A percentile compares a stretch with the other conserved stretches of the same genome.
These are phyloP conservation scores for Mallotus japonicus DNA, from an alignment of 441 rosid genomes.

Conservation along the genomic window DNA sequence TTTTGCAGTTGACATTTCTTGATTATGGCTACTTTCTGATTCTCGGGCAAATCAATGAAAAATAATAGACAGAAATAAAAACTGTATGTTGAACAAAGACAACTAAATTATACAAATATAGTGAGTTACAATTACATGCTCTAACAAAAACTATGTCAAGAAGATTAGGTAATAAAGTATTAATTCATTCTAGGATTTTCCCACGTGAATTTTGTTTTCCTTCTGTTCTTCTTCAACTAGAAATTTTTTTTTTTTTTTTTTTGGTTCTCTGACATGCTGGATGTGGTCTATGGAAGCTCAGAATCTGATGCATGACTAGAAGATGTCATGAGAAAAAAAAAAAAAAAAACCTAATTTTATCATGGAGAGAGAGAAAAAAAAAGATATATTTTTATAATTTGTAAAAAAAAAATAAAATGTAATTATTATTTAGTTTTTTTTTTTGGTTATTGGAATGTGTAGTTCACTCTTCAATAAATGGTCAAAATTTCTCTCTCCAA, in stretches of 20 bases:
- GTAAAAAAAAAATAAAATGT: too few relatives aligned
- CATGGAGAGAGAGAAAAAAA: too few relatives aligned
- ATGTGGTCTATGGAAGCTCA: conserved; percentile 48
- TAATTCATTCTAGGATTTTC: neutral
- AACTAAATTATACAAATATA: neutral
- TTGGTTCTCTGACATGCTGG: neutral
- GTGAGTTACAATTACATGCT: neutral
- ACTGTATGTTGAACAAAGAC: neutral
- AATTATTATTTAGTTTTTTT: too few relatives aligned
- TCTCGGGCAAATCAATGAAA: neutral
- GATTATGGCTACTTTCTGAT: neutral
- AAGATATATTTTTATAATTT: too few relatives aligned
- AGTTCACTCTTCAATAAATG: too few relatives aligned
- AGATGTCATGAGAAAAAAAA: too few relatives aligned
- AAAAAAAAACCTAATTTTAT: too few relatives aligned
- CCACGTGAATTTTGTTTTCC: neutral
- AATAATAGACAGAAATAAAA: too few relatives aligned
- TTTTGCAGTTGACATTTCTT: neutral
- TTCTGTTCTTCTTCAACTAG: neutral
- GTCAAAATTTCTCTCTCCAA: too few relatives aligned
- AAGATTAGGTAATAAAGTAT: neutral
- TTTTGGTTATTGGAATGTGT: too few relatives aligned
- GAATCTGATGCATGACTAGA: conserved; percentile 84
- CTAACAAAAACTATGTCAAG: neutral
- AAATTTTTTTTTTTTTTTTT: too few relatives aligned